Evolutionary conservation across 1,284 basidiomycete species (phyloP), one percentile per base, ranked within the genome.

Genomic region (Vanrija sp.): DNA sequence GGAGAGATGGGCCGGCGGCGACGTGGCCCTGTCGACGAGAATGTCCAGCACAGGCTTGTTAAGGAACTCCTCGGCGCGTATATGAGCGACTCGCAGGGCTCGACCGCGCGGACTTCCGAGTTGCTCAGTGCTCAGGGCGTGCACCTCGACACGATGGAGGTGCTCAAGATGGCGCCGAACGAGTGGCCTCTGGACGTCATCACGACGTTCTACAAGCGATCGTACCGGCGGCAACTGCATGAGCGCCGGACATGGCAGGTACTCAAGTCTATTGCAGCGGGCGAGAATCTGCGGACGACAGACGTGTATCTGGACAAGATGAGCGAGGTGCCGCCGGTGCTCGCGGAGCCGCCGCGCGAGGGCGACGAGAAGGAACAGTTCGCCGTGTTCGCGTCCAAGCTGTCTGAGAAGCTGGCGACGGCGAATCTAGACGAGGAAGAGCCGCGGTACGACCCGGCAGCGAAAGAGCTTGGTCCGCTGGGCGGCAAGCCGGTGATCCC

Each of bases 101-200:
- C 40, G 87, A 92, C 66, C 80, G 78, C 80, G 15, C 83, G 83
- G 21, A 84, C 87, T 0, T 82, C 87, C 3, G 80, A 80, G 38
- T 75, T 94, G 23, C 77, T 95, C 19, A 86, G 87, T 67, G 84
- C 90, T 1, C 91, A 92, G 69, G 87, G 86, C 3, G 80, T 85
- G 59, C 86, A 86, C 65, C 79, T 94, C 34, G 88, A 93, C 65
- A 81, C 85, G 2, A 64, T 85, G 16, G 87, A 91, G 69, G 89
- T 92, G 29, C 79, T 92, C 16, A 78, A 84, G 2, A 77, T 85
- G 16, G 81, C 93, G 19, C 91, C 91, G 0, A 71, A 82, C 26
- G 77, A 83, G 39, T 94, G 89, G 89, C 83, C 89, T 0, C 76
- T 94, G 4, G 79, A 81, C 21, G 76, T 83, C 6, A 80, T 92